phyloP scores from a whole-genome alignment of 2,329 filamentous ascomycete genomes.

The Colletotrichum gigasporum region DNA sequence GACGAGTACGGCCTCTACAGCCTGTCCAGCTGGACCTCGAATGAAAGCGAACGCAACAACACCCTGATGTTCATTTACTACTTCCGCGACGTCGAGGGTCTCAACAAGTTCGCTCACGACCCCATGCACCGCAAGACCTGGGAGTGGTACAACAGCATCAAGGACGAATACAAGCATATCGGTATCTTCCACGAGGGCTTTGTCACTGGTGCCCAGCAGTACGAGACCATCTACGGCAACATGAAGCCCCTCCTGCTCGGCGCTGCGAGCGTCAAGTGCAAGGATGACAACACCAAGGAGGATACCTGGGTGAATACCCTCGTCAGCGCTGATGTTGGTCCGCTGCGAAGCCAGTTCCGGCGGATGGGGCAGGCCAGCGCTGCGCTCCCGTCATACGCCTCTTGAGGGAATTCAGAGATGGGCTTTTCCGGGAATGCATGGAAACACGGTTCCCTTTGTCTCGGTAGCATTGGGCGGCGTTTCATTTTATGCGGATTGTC shows the following conservation, averaged over 20 bases:
- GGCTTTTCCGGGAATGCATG: not conserved
- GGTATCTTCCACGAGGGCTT: slow-evolving; percentile 66
- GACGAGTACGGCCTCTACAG: slow-evolving; percentile 59
- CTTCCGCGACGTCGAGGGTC: slow-evolving; percentile 57
- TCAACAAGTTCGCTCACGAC: slow-evolving; percentile 63
- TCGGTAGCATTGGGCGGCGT: not conserved
- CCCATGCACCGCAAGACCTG: slow-evolving; percentile 56
- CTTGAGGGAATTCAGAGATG: slow-evolving; percentile 12
- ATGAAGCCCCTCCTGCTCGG: slow-evolving; percentile 50
- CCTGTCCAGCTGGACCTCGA: slow-evolving; percentile 49
- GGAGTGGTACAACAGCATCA: slow-evolving; percentile 55
- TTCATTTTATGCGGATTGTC: too few relatives aligned
- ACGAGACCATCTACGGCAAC: slow-evolving; percentile 62
- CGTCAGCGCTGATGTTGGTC: slow-evolving; percentile 42
- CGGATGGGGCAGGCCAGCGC: slow-evolving; percentile 37
- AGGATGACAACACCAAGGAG: slow-evolving; percentile 34
- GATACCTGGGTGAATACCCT: slow-evolving; percentile 45
- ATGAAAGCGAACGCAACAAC: slow-evolving; percentile 48
- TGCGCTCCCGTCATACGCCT: slow-evolving; percentile 33
- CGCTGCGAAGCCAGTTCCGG: slow-evolving; percentile 45
- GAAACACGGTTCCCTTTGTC: too few relatives aligned
- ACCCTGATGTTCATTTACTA: slow-evolving; percentile 55
- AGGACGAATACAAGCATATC: slow-evolving; percentile 48
- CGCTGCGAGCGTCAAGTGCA: slow-evolving; percentile 34
- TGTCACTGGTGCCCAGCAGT: slow-evolving; percentile 51